phyloP scores from a whole-genome alignment of 306 rosid genomes.

The Pterocarpus santalinus region DNA sequence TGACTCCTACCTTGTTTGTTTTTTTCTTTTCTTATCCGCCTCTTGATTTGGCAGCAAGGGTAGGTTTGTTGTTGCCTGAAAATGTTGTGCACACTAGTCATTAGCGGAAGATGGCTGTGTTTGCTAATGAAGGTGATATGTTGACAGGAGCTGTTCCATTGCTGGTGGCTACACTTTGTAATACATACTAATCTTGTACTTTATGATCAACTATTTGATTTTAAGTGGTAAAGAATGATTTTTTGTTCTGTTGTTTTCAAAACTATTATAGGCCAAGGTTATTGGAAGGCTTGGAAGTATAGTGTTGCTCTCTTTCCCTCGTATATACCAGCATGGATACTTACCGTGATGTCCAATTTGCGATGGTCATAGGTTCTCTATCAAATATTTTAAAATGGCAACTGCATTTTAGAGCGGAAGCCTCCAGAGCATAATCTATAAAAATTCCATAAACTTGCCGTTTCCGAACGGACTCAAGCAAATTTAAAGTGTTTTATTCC shows the following conservation, averaged over 20 bases:
- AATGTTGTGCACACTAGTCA: slow-evolving; percentile 21
- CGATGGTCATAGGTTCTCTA: background rate
- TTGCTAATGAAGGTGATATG: slow-evolving; percentile 29
- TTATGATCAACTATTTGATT: slow-evolving; percentile 26
- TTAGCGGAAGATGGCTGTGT: slow-evolving; percentile 25
- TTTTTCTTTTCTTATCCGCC: background rate
- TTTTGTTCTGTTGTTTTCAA: slow-evolving; percentile 8
- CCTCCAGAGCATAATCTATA: background rate
- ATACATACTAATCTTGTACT: slow-evolving; percentile 34
- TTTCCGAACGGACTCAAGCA: no score
- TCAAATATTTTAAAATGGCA: background rate
- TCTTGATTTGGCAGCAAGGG: slow-evolving; percentile 33
- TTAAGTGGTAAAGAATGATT: background rate
- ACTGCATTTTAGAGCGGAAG: background rate
- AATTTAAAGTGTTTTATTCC: no score
- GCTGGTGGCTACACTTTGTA: slow-evolving; percentile 37
- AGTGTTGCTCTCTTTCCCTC: background rate
- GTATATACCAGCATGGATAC: background rate
- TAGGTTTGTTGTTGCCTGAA: slow-evolving; percentile 32
- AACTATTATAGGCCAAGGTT: background rate
- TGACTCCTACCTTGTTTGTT: slow-evolving; percentile 20
- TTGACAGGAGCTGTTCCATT: slow-evolving; percentile 35
- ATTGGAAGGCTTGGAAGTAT: background rate
- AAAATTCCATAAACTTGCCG: no score
- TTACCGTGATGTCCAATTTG: background rate